phyloP scores from a whole-genome alignment of 1,284 basidiomycete genomes.

The Irpex sp. region DNA sequence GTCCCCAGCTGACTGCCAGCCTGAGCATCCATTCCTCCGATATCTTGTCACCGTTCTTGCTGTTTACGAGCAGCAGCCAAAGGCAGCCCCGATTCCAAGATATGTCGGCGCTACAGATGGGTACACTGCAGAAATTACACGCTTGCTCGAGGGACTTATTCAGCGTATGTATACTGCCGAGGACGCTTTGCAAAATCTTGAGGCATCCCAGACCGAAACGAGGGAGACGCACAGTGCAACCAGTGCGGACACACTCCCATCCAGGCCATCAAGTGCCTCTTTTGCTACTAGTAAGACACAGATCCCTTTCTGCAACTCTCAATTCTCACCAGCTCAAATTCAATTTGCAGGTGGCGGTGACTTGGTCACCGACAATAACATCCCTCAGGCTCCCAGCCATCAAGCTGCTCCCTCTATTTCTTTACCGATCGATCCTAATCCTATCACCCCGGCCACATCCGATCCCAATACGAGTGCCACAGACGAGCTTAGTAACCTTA shows the following conservation, averaged over 20 bases:
- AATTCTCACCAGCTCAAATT: slow-evolving; percentile 37
- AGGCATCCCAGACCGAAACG: slow-evolving; percentile 38
- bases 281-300: too few species aligned
- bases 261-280: too few species aligned
- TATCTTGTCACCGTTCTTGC: slow-evolving; percentile 38
- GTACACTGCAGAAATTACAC: slow-evolving; percentile 61
- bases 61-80: slow-evolving; percentile 35
- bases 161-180: slow-evolving; percentile 63
- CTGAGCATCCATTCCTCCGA: slow-evolving; percentile 31
- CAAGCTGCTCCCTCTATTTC: slow-evolving; percentile 26
- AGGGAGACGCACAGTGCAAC: slow-evolving; percentile 46
- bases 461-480: slow-evolving; percentile 66
- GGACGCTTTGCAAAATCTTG: slow-evolving; percentile 37
- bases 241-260: not conserved
- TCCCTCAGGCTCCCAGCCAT: slow-evolving; percentile 26
- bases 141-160: slow-evolving; percentile 45
- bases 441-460: slow-evolving; percentile 54
- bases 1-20: slow-evolving; percentile 3
- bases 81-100: slow-evolving; percentile 48
- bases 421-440: slow-evolving; percentile 46
- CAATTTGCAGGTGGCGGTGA: slow-evolving; percentile 51
- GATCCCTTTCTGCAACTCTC: slow-evolving; percentile 36
- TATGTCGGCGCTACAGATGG: slow-evolving; percentile 64
- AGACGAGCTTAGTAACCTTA: slow-evolving; percentile 79
- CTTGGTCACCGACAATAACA: slow-evolving; percentile 34